Evolutionary conservation across 2,329 filamentous ascomycete genomes (phyloP).

Genomic region (Sphaerostilbella broomeana): DNA sequence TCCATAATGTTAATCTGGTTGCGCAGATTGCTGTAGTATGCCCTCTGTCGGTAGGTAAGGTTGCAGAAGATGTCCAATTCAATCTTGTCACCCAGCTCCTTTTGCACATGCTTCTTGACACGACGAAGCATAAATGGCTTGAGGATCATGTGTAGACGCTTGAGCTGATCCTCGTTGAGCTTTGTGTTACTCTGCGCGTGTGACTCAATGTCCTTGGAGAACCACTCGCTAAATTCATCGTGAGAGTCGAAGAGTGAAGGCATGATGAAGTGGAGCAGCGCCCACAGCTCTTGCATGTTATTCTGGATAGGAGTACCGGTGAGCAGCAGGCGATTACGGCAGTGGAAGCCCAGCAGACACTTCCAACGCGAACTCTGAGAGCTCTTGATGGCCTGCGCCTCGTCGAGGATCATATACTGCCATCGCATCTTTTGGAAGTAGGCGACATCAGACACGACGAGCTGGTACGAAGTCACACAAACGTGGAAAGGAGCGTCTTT

Average conservation of each 20-base stretch:
- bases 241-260: slow-evolving; percentile 95
- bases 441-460: slow-evolving; percentile 90
- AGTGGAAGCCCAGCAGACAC: slow-evolving; percentile 86
- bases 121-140: slow-evolving; percentile 99
- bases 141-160: slow-evolving; percentile 95
- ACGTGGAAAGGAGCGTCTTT: slow-evolving; percentile 94
- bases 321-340: slow-evolving; percentile 84
- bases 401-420: slow-evolving; percentile 99
- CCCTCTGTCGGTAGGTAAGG: slow-evolving; percentile 89
- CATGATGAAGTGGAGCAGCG: slow-evolving; percentile 98
- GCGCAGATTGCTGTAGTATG: slow-evolving; percentile 83
- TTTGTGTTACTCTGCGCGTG: slow-evolving; percentile 99
- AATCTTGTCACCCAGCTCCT: slow-evolving; percentile 98
- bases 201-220: slow-evolving; percentile 93
- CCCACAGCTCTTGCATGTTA: slow-evolving; percentile 99
- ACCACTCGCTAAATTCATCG: slow-evolving; percentile 91
- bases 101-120: slow-evolving; percentile 99
- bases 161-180: slow-evolving; percentile 94
- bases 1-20: slow-evolving; percentile 99
- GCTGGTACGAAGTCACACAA: slow-evolving; percentile 91
- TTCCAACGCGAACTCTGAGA: slow-evolving; percentile 97
- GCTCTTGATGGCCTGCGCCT: slow-evolving; percentile 98
- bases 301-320: slow-evolving; percentile 98
- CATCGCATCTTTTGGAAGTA: slow-evolving; percentile 99
- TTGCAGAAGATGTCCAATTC: slow-evolving; percentile 95